phyloP scores from a whole-genome alignment of 2,329 filamentous ascomycete genomes.

The Penicillium occitanis region DNA sequence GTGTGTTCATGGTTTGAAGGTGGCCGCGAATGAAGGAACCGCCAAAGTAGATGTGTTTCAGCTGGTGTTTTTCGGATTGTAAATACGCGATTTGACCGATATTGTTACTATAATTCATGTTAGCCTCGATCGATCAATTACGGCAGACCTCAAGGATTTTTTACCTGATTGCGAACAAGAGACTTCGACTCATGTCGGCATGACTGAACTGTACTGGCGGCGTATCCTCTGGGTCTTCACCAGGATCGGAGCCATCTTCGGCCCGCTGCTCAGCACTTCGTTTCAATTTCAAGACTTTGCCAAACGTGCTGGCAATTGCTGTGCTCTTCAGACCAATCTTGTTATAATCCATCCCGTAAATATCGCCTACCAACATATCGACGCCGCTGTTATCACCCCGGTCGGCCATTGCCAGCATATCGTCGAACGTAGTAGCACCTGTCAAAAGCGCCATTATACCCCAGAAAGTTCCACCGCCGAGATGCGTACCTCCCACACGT shows the following conservation, averaged over 20 bases:
- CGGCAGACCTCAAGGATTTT: conserved; percentile 17
- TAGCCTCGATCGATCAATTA: not conserved
- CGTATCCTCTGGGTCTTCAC: conserved; percentile 30
- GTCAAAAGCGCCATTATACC: conserved; percentile 88
- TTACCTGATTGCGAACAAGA: conserved; percentile 83
- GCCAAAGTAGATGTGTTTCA: conserved; percentile 95
- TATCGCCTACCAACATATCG: conserved; percentile 96
- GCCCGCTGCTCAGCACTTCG: conserved; percentile 75
- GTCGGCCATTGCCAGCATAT: conserved; percentile 92
- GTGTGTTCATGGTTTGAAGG: conserved; percentile 94
- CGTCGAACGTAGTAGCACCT: conserved; percentile 92
- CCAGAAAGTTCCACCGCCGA: conserved; percentile 97
- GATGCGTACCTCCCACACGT: conserved; percentile 89
- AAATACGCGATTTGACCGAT: conserved; percentile 97
- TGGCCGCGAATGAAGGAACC: conserved; percentile 96
- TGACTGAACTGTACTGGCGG: conserved; percentile 60
- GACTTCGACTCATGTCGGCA: conserved; percentile 83
- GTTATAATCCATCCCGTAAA: conserved; percentile 92
- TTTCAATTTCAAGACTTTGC: conserved; percentile 94
- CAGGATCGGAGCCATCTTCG: conserved; percentile 61
- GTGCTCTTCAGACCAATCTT: conserved; percentile 96
- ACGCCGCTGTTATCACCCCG: conserved; percentile 88
- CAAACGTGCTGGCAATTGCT: conserved; percentile 93
- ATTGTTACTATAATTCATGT: conserved; percentile 67
- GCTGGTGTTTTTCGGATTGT: conserved; percentile 90